Base-by-base conservation (phyloP, 2,329 filamentous ascomycete genomes). In the Neofusicoccum sp. region DNA sequence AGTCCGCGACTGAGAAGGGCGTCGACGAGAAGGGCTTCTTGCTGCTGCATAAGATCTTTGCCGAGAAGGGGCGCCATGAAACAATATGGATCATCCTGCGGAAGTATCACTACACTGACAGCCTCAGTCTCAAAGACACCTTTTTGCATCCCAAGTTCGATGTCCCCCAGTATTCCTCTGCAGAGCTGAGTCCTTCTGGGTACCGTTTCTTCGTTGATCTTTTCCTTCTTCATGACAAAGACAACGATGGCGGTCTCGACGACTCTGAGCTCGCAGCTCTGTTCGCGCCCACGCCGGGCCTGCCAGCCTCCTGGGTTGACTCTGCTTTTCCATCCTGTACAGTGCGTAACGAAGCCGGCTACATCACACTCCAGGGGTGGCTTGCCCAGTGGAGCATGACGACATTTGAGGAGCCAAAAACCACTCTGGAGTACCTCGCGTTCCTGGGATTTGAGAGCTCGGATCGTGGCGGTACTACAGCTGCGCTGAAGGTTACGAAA, bases 351-450 rank as follows among this genome's bases (percentile, higher is more conserved):
- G 95, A 99, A 75, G 91, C 91, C 7, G 95, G 95, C 0, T 86
- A 98, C 72, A 93, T 99, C 63, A 99, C 95, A 1, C 81, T 99
- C 3, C 95, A 99, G 74, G 95, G 95, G 1, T 99, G 95, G 95
- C 84, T 99, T 38, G 95, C 95, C 3, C 95, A 99, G 70, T 99
- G 95, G 95, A 97, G 93, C 73, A 99, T 99, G 95, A 99, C 95
- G 0, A 99, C 95, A 0, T 99, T 98, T 69, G 86, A 96, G 63
- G 93, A 96, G 61, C 93, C 95, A 11, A 96, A 95, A 72, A 97
- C 91, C 0, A 98, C 95, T 0, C 82, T 99, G 3, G 93, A 96
- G 68, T 99, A 99, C 73, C 86, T 99, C 2, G 95, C 95, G 3
- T 97, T 97, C 71, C 86, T 99, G 2, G 95, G 95, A 1, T 99